Percentiles rank a stretch among this genome's conserved stretches.
phyloP scores from a whole-genome alignment of 1,284 basidiomycete genomes.

The Ganoderma lingzhi region DNA sequence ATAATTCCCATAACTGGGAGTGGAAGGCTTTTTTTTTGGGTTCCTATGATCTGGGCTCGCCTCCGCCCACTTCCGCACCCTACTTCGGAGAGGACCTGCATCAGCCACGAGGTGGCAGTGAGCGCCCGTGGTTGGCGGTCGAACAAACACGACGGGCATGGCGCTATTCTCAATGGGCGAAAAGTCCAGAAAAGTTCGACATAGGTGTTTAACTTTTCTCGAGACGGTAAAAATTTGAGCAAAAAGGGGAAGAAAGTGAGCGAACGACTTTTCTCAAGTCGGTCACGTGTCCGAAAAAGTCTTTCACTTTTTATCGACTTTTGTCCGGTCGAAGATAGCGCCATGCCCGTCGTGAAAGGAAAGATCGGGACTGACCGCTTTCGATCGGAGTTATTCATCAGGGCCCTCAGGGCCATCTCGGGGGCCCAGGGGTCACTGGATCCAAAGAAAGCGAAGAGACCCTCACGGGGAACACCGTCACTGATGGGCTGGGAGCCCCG shows the following conservation, averaged over 20 bases:
- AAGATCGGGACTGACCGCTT: not conserved
- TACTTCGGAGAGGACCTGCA: not conserved
- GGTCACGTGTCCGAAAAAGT: too few relatives aligned
- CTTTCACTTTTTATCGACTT: too few relatives aligned
- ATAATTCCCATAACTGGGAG: not conserved
- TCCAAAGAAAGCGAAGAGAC: not conserved
- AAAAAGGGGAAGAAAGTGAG: too few relatives aligned
- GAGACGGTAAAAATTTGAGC: too few relatives aligned
- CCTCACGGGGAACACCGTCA: not conserved
- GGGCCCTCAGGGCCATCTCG: not conserved
- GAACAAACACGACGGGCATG: too few relatives aligned
- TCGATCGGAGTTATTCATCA: not conserved
- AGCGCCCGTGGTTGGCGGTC: not conserved
- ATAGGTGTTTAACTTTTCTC: too few relatives aligned
- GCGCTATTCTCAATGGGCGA: too few relatives aligned
- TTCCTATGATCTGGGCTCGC: not conserved
- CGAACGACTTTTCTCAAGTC: too few relatives aligned
- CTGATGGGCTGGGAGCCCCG: not conserved
- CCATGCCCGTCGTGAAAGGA: too few relatives aligned
- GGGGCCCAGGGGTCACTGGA: not conserved
- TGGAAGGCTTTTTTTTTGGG: not conserved
- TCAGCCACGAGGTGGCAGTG: not conserved
- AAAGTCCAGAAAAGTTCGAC: too few relatives aligned
- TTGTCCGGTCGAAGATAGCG: too few relatives aligned
- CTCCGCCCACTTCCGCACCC: not conserved